Base-by-base conservation (phyloP, 75 land plant species). In the Ceratopteris richardii region DNA sequence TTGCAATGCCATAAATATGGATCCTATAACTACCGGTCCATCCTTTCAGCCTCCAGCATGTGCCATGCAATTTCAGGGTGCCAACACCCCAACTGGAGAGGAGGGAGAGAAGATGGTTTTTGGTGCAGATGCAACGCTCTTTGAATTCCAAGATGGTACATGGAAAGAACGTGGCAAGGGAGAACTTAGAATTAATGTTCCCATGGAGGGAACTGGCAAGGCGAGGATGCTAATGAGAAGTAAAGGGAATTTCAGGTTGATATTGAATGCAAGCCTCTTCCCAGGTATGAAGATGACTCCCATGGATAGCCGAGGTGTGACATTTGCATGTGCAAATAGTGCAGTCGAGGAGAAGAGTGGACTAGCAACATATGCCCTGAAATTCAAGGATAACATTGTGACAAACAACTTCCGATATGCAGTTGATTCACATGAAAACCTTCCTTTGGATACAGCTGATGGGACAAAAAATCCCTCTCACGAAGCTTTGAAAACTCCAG, bases 131-230 rank as follows among this genome's bases (percentile, higher is more conserved):
- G 82, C 93, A 14, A 61, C 69, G 12, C 64, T 91, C 31, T 91
- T 80, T 66, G 97, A 91, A 60, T 91, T 70, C 62, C 19, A 75
- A 9, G 84, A 80, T 68, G 80, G 82, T n/a, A 66, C 62, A 0
- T 91, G 97, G 97, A 91, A 91, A 65, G 97, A 91, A 60, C 80
- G 97, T 27, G 97, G 97, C 12, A 91, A 84, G 58, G 97, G 97
- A 4, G 97, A 91, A 57, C 50, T 87, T 0, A 81, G 76, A 57
- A 63, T 91, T 27, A 91, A 87, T 65, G 58, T 82, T 29, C 58
- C 86, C 12, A 74, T 71, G 54, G 66, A 59, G 29, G 77, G 26
- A 46, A 16, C 52, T 1, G 71, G 56, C 41, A 87, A 63, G 57
- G 68, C 89, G 16, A 77, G 97, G 51, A 69, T 91, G 13, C 69